Conservation (phyloP, 179 eudicot genomes). For the Amaranthus tricolor region DNA sequence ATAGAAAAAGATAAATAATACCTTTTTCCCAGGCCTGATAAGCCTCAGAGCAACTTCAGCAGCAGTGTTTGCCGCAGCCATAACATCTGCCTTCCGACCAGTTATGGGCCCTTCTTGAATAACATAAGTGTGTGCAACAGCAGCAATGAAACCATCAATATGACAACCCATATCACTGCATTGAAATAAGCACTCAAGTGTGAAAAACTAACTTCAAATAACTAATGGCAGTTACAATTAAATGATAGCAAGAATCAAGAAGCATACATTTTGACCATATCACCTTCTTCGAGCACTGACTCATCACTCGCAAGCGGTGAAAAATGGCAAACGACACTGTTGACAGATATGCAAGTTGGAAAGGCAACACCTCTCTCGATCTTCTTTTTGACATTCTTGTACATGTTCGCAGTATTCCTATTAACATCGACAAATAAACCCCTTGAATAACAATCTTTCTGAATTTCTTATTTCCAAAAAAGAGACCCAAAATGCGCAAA, state of each 20-base stretch:
- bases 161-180: constrained; percentile 98
- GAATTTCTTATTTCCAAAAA: too few species aligned
- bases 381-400: constrained; percentile 83
- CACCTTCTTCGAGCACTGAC: constrained; percentile 74
- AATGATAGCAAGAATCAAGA: neutral
- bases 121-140: constrained; percentile 89
- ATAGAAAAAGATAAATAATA: constrained; percentile 13
- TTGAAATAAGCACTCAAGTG: constrained; percentile 9
- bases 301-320: constrained; percentile 91
- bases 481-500: too few species aligned
- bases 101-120: constrained; percentile 79
- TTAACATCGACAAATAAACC: neutral
- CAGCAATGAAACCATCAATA: constrained; percentile 95
- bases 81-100: constrained; percentile 82
- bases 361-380: constrained; percentile 77
- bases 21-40: constrained; percentile 93
- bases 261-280: constrained; percentile 79
- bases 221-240: neutral
- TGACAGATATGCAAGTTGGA: constrained; percentile 87
- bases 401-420: constrained; percentile 66
- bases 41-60: constrained; percentile 99
- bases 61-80: constrained; percentile 95
- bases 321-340: constrained; percentile 78
- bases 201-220: neutral
- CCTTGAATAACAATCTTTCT: too few species aligned